Percentiles rank a stretch among this genome's conserved stretches.
These are phyloP conservation scores for Thamnidium elegans DNA, from an alignment of 192 early-diverging fungal species.

Conservation along the genomic window DNA sequence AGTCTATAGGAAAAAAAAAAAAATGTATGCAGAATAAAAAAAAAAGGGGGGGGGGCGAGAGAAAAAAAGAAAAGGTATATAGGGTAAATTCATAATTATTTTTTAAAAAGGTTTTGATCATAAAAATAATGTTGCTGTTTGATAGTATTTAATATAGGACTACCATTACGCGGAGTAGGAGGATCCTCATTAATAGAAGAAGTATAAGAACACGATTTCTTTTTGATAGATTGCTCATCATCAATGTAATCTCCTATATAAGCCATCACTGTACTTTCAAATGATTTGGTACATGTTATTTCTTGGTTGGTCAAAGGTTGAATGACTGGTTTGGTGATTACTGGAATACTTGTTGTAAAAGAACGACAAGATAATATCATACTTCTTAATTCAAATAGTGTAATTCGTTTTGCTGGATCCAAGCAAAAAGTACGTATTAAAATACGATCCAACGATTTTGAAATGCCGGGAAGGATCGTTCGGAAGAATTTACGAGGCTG, in stretches of 20 bases:
- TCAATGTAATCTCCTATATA: slow-evolving; percentile 5
- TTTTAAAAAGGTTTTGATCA: no score
- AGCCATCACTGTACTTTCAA: slow-evolving; percentile 6
- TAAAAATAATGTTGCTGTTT: background rate
- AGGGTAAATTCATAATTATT: no score
- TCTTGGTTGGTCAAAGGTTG: background rate
- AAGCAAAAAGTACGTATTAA: slow-evolving; percentile 45
- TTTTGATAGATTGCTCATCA: background rate
- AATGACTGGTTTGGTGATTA: background rate
- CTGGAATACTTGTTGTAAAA: background rate
- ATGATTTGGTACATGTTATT: background rate
- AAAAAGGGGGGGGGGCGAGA: no score
- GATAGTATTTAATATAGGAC: slow-evolving; percentile 11
- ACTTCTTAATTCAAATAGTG: slow-evolving; percentile 36
- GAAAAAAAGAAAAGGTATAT: no score
- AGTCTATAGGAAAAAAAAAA: no score
- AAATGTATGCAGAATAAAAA: no score
- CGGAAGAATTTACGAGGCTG: slow-evolving; percentile 62
- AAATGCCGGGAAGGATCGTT: slow-evolving; percentile 51
- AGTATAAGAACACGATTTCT: background rate
- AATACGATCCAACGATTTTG: slow-evolving; percentile 58
- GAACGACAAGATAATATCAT: slow-evolving; percentile 21
- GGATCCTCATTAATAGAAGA: background rate
- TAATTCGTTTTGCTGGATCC: slow-evolving; percentile 43
- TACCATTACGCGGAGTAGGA: slow-evolving; percentile 7